A percentile compares a stretch with the other conserved stretches of the same genome.
Conservation (phyloP, 257 asterid species). For the Fraxinus anomala region DNA sequence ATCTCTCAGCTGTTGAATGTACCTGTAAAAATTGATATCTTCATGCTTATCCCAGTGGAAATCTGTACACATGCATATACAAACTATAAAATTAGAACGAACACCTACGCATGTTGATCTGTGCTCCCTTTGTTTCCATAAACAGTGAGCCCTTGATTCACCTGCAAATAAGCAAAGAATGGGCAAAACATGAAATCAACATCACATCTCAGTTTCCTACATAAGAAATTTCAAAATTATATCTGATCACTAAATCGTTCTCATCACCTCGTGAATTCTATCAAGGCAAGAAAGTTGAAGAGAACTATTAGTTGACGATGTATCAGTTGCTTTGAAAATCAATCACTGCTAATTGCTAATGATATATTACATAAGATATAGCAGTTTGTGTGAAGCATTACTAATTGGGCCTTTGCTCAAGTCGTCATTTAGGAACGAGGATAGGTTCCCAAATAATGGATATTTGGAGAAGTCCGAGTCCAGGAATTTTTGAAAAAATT, state of each 20-base stretch:
- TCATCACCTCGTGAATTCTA: background rate
- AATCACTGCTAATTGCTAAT: background rate
- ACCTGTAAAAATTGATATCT: slow-evolving; percentile 48
- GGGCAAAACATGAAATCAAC: slow-evolving; percentile 6
- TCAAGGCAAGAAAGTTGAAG: slow-evolving; percentile 9
- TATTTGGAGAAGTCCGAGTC: background rate
- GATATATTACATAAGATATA: background rate
- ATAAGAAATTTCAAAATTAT: background rate
- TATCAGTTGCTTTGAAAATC: background rate
- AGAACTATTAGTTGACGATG: background rate
- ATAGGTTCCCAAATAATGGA: background rate
- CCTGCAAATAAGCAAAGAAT: slow-evolving; percentile 48
- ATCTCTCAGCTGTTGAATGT: slow-evolving; percentile 97
- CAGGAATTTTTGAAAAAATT: background rate
- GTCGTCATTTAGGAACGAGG: background rate
- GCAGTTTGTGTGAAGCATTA: background rate
- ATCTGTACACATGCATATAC: slow-evolving; percentile 20
- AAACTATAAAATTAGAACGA: slow-evolving; percentile 17
- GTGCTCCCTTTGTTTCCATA: slow-evolving; percentile 99
- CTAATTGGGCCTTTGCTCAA: background rate
- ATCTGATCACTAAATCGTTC: background rate
- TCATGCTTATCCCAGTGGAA: slow-evolving; percentile 21
- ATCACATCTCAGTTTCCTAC: slow-evolving; percentile 14
- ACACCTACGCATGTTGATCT: slow-evolving; percentile 96
- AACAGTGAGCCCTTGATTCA: slow-evolving; percentile 91